Base-by-base conservation (phyloP, 805 yeast species). In the Wickerhamomyces chaumierensis region DNA sequence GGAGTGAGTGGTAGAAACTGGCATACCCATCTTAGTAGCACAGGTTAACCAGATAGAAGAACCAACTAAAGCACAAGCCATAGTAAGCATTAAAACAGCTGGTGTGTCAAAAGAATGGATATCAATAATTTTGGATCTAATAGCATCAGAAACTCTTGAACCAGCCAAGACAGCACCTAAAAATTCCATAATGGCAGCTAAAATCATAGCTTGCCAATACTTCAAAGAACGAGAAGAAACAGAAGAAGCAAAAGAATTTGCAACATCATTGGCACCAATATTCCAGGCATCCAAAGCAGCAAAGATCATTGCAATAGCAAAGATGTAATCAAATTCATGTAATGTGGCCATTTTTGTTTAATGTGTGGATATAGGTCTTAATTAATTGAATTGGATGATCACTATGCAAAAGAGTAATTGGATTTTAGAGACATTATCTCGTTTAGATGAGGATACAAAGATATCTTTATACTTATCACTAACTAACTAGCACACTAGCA, bases 1-100 rank as follows among this genome's bases (percentile, higher is more conserved):
- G 9, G 86, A 76, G 52, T 81, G 88, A 11, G 90, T 81, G 15
- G 88, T 79, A 16, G 88, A 81, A 33, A 80, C 87, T n/a, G 88
- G 88, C 71, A 77, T 69, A 45, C 84, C 83, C 25, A 79, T 58
- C 3, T 55, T 44, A 14, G 88, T 81, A 31, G 88, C 88, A 42
- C 76, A 39, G 5, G 80, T 61, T 39, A 81, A 65, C 88, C 88
- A 81, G 21, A 65, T 34, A 2, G 88, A 76, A 5, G 86, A 77
- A 34, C 88, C 90, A 39, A 79, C 73, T 39, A 78, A 61, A 23
- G 90, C 88, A 62, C 81, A 74, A 16, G 80, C 67, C 88, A 81
- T 81, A 21, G 81, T 70, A 37, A 81, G 62, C 84, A 81, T 75
- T 32, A 81, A 63, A n/a, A 73, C 81, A 5, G 82, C 80, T 8